Base-by-base conservation (phyloP, 768 basidiomycete genomes). In the Chlorophyllum brunneum region DNA sequence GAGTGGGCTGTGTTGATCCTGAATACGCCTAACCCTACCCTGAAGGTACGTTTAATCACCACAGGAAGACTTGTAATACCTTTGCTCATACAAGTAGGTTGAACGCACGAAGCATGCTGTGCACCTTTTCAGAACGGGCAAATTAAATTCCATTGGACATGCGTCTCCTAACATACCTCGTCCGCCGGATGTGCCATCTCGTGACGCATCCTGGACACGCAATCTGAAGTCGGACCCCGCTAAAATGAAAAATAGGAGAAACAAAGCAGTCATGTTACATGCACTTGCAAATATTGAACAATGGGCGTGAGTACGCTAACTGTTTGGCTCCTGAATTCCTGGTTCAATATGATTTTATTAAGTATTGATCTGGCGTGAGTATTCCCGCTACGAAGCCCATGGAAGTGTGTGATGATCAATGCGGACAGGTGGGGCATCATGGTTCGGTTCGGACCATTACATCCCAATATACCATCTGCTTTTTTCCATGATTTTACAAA, bases 201-300 rank as follows among this genome's bases (percentile, higher is more conserved):
- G 88, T 13, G 81, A 86, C 36, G 78, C 76, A 0, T 63, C 67
- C 0, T 78, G 76, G 53, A 49, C 68, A 23, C 68, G 66, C 39
- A 81, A 81, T 54, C 78, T 75, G 0, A 30, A 39, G 16, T 80
- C 86, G 3, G 77, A 82, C 55, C 82, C 83, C 0, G 75, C 70
- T 0, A 82, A 85, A 58, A 72, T 83, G 13, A 76, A 73, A 38
- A 82, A 71, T 53, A 68, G 83, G 39, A 84, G 82, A 66, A 88
- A 79, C 56, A 68, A 83, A 22, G 81, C 83, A 0, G 79, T 82
- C 10, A 88, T 91, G 85, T 67, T 92, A 6, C 90, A 91, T 65
- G 86, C 89, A 1, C 67, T 92, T 1, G 89, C 89, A 0, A 90
- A 90, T 61, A 89, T 93, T 47, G 89, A 92, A 59, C 89, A 90